A percentile compares a stretch with the other conserved stretches of the same genome.
Evolutionary conservation across 495 filamentous ascomycete species (phyloP).

Genomic region (Talaromyces liani): DNA sequence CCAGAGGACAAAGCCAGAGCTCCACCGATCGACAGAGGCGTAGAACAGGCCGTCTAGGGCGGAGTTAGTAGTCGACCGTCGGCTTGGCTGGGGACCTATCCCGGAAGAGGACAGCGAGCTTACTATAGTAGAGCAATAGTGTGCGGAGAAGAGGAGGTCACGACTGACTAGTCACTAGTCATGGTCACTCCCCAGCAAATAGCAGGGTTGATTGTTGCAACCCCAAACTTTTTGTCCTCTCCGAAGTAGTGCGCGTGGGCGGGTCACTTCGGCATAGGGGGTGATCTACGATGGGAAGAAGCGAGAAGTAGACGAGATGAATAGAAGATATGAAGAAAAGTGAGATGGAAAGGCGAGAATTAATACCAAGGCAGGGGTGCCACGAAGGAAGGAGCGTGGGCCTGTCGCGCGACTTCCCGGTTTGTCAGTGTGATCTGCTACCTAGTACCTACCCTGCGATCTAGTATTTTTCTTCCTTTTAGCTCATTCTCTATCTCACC

Average conservation of each 20-base stretch:
- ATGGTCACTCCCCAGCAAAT: neutral
- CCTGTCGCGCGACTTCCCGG: neutral
- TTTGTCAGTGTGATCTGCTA: neutral
- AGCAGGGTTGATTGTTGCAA: neutral
- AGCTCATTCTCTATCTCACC: neutral
- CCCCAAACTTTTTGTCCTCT: neutral
- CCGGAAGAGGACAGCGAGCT: neutral
- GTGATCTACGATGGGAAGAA: neutral
- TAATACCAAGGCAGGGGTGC: neutral
- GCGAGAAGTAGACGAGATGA: neutral
- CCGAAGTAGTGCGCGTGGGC: neutral
- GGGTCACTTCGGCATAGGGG: neutral
- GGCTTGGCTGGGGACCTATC: neutral
- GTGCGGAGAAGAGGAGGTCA: neutral
- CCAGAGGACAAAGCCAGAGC: neutral
- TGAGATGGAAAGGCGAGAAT: neutral
- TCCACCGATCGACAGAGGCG: constrained; percentile 3
- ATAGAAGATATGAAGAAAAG: neutral
- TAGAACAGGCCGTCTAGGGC: neutral
- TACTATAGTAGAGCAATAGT: neutral
- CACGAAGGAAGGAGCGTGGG: neutral
- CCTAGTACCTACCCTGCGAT: neutral
- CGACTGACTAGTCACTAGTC: neutral
- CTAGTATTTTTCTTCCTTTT: neutral
- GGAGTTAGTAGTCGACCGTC: neutral